Percentiles rank a stretch among this genome's conserved stretches.
These are phyloP conservation scores for Sugiyamaella paludigena DNA, from an alignment of 1,139 yeast species.

Conservation along the genomic window DNA sequence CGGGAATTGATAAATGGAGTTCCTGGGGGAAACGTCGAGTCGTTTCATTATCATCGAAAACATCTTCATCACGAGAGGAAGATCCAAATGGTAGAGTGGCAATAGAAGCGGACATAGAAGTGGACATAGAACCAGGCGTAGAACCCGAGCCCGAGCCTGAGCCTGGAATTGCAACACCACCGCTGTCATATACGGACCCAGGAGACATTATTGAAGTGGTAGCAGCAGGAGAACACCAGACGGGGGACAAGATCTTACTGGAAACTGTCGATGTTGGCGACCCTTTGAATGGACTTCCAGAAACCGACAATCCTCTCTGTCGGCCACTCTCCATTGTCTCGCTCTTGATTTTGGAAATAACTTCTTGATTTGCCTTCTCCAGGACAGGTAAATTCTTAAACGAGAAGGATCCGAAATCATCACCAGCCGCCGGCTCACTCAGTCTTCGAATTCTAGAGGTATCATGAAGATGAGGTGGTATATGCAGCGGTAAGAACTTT, in stretches of 20 bases:
- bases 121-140: background rate
- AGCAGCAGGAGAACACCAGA: constrained; percentile 10
- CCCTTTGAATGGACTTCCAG: constrained; percentile 12
- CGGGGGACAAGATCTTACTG: constrained; percentile 6
- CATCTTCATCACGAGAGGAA: constrained; percentile 13
- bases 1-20: constrained; percentile 14
- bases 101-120: background rate
- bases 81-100: constrained; percentile 9
- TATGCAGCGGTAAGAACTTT: constrained; percentile 44
- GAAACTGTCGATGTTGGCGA: constrained; percentile 17
- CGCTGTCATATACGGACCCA: background rate
- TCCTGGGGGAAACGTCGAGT: constrained; percentile 13
- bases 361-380: constrained; percentile 92
- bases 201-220: background rate
- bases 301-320: constrained; percentile 29
- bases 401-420: constrained; percentile 89
- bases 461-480: constrained; percentile 58
- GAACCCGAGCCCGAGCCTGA: background rate
- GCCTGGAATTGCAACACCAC: background rate
- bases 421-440: constrained; percentile 53
- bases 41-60: constrained; percentile 5
- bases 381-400: constrained; percentile 85
- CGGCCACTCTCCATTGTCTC: constrained; percentile 50
- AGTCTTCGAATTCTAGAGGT: constrained; percentile 60
- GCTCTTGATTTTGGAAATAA: constrained; percentile 75